Percentiles rank a stretch among this genome's conserved stretches.
phyloP scores from a whole-genome alignment of 83 land plant genomes.

The Thuja plicata region DNA sequence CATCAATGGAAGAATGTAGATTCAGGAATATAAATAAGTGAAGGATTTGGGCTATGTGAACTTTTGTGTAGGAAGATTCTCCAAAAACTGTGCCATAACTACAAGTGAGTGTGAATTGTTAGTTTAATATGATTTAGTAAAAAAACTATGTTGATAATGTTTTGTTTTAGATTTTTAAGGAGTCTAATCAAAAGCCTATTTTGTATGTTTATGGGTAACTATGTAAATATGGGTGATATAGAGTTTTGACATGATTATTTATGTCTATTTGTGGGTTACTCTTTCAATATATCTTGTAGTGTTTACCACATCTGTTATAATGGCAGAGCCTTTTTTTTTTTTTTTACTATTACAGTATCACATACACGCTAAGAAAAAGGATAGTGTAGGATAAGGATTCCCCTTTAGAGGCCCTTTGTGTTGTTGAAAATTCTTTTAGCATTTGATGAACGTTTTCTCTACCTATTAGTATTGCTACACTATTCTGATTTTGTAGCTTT shows the following conservation, averaged over 20 bases:
- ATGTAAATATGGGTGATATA: too few species aligned
- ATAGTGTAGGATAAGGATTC: not conserved
- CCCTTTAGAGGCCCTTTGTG: not conserved
- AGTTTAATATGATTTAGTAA: too few species aligned
- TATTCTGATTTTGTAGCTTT: too few species aligned
- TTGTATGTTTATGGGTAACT: too few species aligned
- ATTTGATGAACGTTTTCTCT: too few species aligned
- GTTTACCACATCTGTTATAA: not conserved
- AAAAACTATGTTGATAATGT: too few species aligned
- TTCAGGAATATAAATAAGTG: too few species aligned
- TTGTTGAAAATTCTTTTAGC: not conserved
- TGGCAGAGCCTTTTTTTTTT: not conserved
- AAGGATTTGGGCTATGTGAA: not conserved
- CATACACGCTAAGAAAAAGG: not conserved
- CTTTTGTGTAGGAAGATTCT: not conserved
- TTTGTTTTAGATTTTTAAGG: too few species aligned
- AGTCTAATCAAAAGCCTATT: not conserved
- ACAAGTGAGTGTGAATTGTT: not conserved
- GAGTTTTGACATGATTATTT: too few species aligned
- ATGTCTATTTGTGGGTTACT: not conserved
- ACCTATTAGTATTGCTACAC: too few species aligned
- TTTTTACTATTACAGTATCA: not conserved
- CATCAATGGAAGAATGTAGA: too few species aligned
- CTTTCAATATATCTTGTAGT: not conserved
- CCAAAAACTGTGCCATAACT: not conserved